Evolutionary conservation across 371 early-diverging fungal genomes (phyloP).

Genomic region (Mitosporidium daphniae): DNA sequence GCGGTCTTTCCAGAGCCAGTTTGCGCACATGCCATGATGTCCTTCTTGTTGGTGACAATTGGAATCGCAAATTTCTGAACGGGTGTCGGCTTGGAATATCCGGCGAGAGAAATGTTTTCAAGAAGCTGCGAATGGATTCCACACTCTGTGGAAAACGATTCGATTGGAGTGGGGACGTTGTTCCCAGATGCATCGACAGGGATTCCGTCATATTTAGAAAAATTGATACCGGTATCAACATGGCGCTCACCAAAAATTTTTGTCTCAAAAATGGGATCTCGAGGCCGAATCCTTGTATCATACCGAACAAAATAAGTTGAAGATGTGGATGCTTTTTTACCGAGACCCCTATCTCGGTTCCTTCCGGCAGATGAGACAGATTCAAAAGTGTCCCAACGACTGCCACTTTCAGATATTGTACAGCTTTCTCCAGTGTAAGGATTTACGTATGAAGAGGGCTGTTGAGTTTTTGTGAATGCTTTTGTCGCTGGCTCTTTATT

Average conservation of each 20-base stretch:
- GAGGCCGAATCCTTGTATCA: no score
- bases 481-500: no score
- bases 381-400: no score
- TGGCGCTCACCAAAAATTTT: constrained; percentile 14
- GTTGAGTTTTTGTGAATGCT: no score
- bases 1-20: constrained; percentile 41
- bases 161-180: constrained; percentile 3
- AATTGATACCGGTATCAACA: constrained; percentile 15
- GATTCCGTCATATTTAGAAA: constrained; percentile 20
- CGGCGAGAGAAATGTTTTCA: constrained; percentile 51
- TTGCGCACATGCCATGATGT: constrained; percentile 34
- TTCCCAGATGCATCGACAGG: constrained; percentile 55
- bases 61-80: constrained; percentile 68
- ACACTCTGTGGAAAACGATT: constrained; percentile 6
- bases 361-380: no score
- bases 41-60: constrained; percentile 25
- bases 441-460: no score
- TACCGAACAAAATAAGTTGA: no score
- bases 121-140: constrained; percentile 4
- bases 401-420: no score
- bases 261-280: constrained; percentile 5
- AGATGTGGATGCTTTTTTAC: no score
- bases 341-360: no score
- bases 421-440: no score
- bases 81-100: constrained; percentile 66